These are phyloP conservation scores for Aspergillus fijiensis DNA, from an alignment of 2,329 filamentous ascomycete genomes.

Conservation along the genomic window DNA sequence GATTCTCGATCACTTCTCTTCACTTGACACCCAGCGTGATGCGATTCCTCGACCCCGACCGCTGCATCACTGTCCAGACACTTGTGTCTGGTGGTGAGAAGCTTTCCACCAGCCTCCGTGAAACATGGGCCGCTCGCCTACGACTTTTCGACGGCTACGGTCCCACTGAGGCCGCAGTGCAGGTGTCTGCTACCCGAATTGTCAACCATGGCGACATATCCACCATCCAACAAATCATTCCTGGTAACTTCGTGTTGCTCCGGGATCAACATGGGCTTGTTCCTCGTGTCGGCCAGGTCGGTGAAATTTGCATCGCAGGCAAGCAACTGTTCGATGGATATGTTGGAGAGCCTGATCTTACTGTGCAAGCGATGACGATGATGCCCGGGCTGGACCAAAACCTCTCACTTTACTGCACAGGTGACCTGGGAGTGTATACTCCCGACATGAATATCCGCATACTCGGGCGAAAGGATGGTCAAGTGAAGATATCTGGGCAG, in stretches of 20 bases:
- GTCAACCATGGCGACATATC: background rate
- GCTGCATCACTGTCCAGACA: background rate
- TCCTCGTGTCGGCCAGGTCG: background rate
- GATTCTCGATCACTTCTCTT: background rate
- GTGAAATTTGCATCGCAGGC: background rate
- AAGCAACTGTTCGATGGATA: background rate
- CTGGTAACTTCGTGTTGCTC: background rate
- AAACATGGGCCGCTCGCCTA: background rate
- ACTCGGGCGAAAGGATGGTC: background rate
- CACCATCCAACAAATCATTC: background rate
- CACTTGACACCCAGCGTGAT: background rate
- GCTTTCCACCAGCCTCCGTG: background rate
- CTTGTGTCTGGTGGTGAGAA: background rate
- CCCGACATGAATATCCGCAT: background rate
- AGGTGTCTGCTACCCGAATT: background rate
- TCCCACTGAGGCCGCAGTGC: background rate
- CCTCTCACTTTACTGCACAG: background rate
- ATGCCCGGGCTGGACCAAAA: background rate
- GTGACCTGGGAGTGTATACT: background rate
- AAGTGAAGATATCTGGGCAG: background rate
- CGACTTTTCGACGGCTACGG: background rate
- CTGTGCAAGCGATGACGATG: background rate
- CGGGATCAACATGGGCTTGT: background rate
- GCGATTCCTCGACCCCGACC: background rate
- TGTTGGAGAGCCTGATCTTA: background rate